Evolutionary conservation across 257 asterid genomes (phyloP).

Genomic region (Gentiana straminea): DNA sequence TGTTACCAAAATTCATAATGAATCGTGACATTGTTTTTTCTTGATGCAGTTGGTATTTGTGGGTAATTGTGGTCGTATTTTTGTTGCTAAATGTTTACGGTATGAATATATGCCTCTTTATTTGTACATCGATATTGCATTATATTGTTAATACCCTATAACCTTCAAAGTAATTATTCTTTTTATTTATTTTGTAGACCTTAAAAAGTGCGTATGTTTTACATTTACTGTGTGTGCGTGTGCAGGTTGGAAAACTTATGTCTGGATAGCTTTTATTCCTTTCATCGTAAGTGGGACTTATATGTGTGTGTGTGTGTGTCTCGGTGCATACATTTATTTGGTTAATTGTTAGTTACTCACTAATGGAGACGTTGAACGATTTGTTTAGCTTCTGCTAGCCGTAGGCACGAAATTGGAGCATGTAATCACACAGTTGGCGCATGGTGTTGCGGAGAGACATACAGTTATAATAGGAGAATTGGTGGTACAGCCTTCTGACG

Average conservation of each 20-base stretch:
- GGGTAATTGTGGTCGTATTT: no score
- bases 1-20: no score
- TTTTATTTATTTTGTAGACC: no score
- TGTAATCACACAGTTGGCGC: no score
- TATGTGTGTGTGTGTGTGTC: neutral
- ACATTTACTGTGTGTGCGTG: no score
- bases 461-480: constrained; percentile 49
- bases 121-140: no score
- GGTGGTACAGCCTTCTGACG: constrained; percentile 80
- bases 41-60: constrained; percentile 4
- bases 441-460: no score
- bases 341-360: constrained; percentile 7
- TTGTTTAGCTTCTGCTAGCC: constrained; percentile 27
- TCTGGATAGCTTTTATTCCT: constrained; percentile 24
- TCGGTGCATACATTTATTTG: constrained; percentile 8
- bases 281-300: neutral
- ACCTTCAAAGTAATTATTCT: no score
- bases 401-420: no score
- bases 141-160: no score
- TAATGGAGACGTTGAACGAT: constrained; percentile 51
- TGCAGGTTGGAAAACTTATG: constrained; percentile 2
- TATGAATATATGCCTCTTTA: constrained; percentile 1
- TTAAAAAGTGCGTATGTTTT: no score
- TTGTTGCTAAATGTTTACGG: no score
- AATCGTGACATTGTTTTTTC: neutral